Base-by-base conservation (phyloP, 1,139 yeast species). In the Debaryomyces subglobosus region DNA sequence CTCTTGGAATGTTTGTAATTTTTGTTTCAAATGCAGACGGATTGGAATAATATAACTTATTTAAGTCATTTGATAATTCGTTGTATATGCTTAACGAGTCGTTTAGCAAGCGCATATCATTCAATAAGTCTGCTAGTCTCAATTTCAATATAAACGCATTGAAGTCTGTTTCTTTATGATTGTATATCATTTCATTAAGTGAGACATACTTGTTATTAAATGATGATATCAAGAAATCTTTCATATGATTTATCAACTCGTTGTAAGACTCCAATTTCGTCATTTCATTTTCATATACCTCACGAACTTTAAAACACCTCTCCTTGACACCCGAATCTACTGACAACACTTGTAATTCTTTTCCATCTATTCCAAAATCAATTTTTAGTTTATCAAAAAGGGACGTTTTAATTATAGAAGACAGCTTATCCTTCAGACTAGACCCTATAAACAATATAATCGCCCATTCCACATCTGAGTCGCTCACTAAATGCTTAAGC, bases 341-440 rank as follows among this genome's bases (percentile, higher is more conserved):
- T n/a, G 36, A 55, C 53, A 30, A 47, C 9, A 52, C 40, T 16
- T 45, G 53, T 35, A 72, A 53, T 25, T 72, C 74, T 49, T 77
- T 74, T 13, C 80, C 81, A 12, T 68, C 72, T 1, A 58, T 49
- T 2, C 81, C 84, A 64, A 89, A 89, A 61, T 90, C 96, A 2
- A 74, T 60, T 49, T 75, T 78, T 46, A 90, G 66, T 61, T 90
- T 89, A 53, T 86, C 88, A 58, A 78, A 80, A 1, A 82, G 73
- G 4, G 85, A 81, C 2, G 82, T 77, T 49, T 82, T 81, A 48
- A 83, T 74, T 27, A 72, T 48, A 3, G 70, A 60, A 1, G 73
- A 61, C 37, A 77, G 72, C 49, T 78, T 76, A 51, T 72, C 77
- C 41, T 76, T 74, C 24, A 67, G 64, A 27, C 74, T 79, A 16